phyloP scores from a whole-genome alignment of 176 grass and related monocot genomes.

The Phragmites australis region DNA sequence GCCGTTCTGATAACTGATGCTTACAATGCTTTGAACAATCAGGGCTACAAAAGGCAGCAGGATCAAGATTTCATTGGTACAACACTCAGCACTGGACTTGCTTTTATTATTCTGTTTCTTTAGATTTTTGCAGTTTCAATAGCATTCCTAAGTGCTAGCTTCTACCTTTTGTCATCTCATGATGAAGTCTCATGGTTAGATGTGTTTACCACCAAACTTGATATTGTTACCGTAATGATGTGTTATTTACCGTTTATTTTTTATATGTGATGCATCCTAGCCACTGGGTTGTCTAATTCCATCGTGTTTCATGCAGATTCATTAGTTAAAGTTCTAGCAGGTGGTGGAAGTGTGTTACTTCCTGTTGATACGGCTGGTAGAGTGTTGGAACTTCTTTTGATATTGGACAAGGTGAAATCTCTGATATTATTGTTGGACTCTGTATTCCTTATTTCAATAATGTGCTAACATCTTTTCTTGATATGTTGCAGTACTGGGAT shows the following conservation, averaged over 20 bases:
- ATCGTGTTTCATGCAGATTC: slow-evolving; percentile 62
- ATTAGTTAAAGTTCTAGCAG: slow-evolving; percentile 67
- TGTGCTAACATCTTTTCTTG: slow-evolving; percentile 41
- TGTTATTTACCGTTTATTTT: no score
- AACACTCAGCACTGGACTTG: background rate
- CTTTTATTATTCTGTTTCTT: slow-evolving; percentile 23
- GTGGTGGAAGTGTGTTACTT: slow-evolving; percentile 78
- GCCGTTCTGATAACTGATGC: slow-evolving; percentile 99
- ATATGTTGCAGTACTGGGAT: slow-evolving; percentile 80
- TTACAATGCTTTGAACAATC: slow-evolving; percentile 93
- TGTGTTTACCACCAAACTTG: background rate
- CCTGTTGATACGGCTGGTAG: slow-evolving; percentile 96
- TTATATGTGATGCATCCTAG: background rate
- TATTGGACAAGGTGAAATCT: slow-evolving; percentile 76
- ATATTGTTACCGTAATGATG: no score
- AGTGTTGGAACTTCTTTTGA: slow-evolving; percentile 88
- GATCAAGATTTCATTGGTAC: slow-evolving; percentile 92
- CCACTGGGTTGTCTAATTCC: background rate
- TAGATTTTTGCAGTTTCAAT: background rate
- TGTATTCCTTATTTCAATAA: background rate
- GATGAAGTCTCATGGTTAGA: background rate
- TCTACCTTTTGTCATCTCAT: background rate
- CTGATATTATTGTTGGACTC: background rate
- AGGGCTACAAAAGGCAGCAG: slow-evolving; percentile 80
- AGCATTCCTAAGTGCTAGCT: background rate